phyloP scores from a whole-genome alignment of 768 basidiomycete genomes.

The Suillus americanus region DNA sequence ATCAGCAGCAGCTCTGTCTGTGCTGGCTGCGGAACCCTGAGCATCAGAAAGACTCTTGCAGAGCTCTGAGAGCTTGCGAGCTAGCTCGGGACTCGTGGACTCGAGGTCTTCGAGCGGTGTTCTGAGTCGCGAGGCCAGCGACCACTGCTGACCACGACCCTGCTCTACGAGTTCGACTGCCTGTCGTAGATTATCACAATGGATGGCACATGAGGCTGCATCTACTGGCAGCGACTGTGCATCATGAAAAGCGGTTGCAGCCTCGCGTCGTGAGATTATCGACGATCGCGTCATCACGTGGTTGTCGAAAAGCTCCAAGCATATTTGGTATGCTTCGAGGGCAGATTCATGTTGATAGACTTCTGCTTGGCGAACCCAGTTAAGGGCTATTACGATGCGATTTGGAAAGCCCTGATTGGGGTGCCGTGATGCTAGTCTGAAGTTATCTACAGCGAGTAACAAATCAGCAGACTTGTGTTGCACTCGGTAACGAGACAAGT shows the following conservation, averaged over 20 bases:
- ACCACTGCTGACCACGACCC: neutral
- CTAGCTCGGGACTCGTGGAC: neutral
- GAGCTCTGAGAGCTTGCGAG: neutral
- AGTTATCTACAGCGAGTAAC: neutral
- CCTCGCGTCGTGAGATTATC: neutral
- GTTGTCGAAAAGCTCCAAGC: neutral
- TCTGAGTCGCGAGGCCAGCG: neutral
- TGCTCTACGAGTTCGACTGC: neutral
- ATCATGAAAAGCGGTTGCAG: neutral
- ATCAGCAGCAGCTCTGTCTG: neutral
- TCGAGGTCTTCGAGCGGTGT: neutral
- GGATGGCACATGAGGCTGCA: neutral
- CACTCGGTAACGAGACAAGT: neutral
- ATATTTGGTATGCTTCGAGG: neutral
- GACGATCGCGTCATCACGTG: neutral
- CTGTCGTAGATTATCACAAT: fast-evolving
- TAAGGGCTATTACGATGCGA: fast-evolving
- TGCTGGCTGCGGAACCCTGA: neutral
- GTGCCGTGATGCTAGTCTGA: neutral
- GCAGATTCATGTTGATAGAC: neutral
- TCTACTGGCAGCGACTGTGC: neutral
- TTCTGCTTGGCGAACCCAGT: neutral
- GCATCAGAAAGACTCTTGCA: neutral
- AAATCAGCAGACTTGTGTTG: neutral
- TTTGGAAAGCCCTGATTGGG: neutral